Evolutionary conservation across 83 land plant species (phyloP), one percentile per base, ranked within the genome.

Genomic region (Picea abies): DNA sequence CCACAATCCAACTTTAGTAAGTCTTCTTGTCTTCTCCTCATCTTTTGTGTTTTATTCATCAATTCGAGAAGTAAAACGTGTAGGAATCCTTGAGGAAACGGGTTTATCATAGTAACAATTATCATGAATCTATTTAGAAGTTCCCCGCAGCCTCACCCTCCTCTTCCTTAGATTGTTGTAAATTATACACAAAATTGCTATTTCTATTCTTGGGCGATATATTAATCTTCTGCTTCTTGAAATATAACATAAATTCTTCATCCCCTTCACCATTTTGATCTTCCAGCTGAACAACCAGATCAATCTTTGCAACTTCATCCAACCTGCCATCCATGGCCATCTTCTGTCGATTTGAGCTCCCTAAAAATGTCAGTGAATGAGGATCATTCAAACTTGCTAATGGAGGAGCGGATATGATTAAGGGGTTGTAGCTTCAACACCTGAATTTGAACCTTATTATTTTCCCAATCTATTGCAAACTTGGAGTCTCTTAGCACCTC

Each of bases 241-340:
- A 22, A 73, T 3, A 5, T 10, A 11, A 41, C 58, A 7, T 16
- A 0, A 22, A 73, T 4, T 22, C 49, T 17, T 73, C 58, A n/a
- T 41, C 0, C 25, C 25, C 5, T 20, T 47, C 78, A 16, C 11
- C 3, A 19, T 6, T 19, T 12, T 22, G 16, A 41, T 73, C 78
- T 47, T 73, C 60, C 60, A 73, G 23, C 12, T 23, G 20, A 47
- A 44, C 78, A 47, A 25, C n/a, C 11, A 73, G 58, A 73, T 47
- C 78, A 73, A 73, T 73, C 78, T 73, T 60, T 52, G 39, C 9
- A 73, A 73, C 78, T 73, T 29, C 19, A 19, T 41, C 76, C 22
- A 72, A 5, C 56, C 49, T 7, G 41, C 76, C 76, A 19, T 73
- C 15, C 60, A 73, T 73, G 41, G 78, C 60, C 78, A 23, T 44